Evolutionary conservation across 148 eudicot species (phyloP).

Genomic region (Vaccinium corymbosum): DNA sequence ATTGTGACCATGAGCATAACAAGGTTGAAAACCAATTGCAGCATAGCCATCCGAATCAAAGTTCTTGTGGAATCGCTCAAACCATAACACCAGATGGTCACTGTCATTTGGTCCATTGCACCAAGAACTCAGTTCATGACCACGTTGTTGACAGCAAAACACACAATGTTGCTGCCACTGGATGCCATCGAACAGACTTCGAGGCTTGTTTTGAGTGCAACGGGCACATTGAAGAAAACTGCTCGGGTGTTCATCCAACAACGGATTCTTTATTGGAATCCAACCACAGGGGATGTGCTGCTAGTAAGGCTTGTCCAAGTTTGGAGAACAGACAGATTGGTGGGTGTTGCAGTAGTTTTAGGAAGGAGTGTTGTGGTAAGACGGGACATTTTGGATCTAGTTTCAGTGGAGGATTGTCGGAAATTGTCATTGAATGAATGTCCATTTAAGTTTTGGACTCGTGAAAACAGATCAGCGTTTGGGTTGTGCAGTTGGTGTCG

Average conservation of each 20-base stretch:
- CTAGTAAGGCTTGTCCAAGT: conserved; percentile 24
- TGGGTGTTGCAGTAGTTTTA: conserved; percentile 56
- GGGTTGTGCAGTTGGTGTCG: too few species aligned
- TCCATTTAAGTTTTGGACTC: not conserved
- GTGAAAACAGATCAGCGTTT: too few species aligned
- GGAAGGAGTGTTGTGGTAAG: conserved; percentile 50
- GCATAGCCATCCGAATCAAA: not conserved
- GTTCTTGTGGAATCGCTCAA: not conserved
- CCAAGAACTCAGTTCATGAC: conserved; percentile 2
- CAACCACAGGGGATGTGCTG: conserved; percentile 5
- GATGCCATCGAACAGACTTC: too few species aligned
- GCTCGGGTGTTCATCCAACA: not conserved
- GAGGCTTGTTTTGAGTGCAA: not conserved
- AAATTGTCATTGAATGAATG: conserved; percentile 59
- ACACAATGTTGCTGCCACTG: not conserved
- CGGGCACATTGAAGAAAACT: not conserved
- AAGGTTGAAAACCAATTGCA: not conserved
- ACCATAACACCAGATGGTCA: not conserved
- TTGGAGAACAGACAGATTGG: conserved; percentile 40
- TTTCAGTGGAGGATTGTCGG: conserved; percentile 54
- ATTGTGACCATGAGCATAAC: not conserved
- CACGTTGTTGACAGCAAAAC: not conserved
- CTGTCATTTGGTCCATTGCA: conserved; percentile 1
- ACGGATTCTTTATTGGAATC: not conserved
- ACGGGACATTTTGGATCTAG: conserved; percentile 28